phyloP scores from a whole-genome alignment of 805 yeast genomes.

The Danielozyma ontarioensis region DNA sequence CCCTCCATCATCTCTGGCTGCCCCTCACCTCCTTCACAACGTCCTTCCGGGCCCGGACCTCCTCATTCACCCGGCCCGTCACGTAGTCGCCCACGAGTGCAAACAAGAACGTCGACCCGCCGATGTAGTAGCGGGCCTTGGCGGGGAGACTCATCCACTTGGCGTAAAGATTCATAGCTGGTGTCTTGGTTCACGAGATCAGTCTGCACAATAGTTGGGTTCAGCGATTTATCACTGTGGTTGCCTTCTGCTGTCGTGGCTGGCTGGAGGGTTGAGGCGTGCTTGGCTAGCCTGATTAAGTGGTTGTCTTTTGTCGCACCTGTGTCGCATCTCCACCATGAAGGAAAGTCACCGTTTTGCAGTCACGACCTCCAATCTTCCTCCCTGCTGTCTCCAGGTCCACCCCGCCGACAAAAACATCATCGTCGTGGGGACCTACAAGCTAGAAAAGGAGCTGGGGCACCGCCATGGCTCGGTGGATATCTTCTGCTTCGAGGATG shows the following conservation, averaged over 20 bases:
- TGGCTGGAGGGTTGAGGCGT: no score
- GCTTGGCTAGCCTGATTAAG: no score
- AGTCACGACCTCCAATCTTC: conserved; percentile 45
- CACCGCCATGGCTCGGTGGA: conserved; percentile 60
- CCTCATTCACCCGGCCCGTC: conserved; percentile 29
- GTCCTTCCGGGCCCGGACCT: conserved; percentile 27
- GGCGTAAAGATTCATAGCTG: conserved; percentile 26
- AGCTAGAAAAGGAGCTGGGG: conserved; percentile 53
- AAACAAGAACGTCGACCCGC: conserved; percentile 33
- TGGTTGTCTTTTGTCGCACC: no score
- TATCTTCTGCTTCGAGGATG: conserved; percentile 24
- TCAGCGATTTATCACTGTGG: no score
- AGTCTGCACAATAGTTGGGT: no score
- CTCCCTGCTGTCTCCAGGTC: conserved; percentile 79
- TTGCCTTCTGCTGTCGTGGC: no score
- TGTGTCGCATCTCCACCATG: no score
- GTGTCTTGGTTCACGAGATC: no score
- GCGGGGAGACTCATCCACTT: conserved; percentile 38
- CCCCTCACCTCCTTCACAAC: conserved; percentile 18
- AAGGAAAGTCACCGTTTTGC: conserved; percentile 14
- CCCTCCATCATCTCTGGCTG: neutral
- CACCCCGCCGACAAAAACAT: conserved; percentile 45
- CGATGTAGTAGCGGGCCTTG: conserved; percentile 36
- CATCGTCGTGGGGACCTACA: conserved; percentile 75
- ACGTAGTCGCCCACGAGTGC: conserved; percentile 39